Percentiles rank a stretch among this genome's conserved stretches.
phyloP scores from a whole-genome alignment of 805 yeast genomes.

The Candida michaelii region DNA sequence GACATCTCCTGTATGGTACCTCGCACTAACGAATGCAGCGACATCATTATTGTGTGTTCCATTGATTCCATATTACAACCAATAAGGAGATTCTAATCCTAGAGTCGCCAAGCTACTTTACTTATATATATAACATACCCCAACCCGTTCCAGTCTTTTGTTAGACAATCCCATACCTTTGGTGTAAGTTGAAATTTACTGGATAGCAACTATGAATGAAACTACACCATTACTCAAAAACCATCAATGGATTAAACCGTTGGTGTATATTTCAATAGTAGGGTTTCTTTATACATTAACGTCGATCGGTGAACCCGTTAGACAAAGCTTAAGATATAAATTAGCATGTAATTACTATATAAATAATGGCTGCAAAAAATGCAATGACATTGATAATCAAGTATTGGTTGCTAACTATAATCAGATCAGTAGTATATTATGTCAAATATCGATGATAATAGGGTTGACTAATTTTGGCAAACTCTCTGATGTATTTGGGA shows the following conservation, averaged over 20 bases:
- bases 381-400: conserved; percentile 33
- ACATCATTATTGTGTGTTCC: too few relatives aligned
- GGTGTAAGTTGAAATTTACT: too few relatives aligned
- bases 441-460: conserved; percentile 48
- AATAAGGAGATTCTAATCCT: too few relatives aligned
- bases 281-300: conserved; percentile 13
- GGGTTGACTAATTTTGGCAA: conserved; percentile 53
- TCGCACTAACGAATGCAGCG: too few relatives aligned
- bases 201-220: conserved; percentile 1
- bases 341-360: conserved; percentile 23
- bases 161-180: too few relatives aligned
- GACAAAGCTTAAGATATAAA: conserved; percentile 35
- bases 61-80: too few relatives aligned
- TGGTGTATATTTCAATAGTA: conserved; percentile 5
- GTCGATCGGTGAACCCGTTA: conserved; percentile 34
- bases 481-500: conserved; percentile 37
- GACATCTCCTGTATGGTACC: too few relatives aligned
- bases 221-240: background rate
- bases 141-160: too few relatives aligned
- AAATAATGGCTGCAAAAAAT: conserved; percentile 14
- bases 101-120: background rate
- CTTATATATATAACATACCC: too few relatives aligned
- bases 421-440: conserved; percentile 38
- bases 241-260: conserved; percentile 1
- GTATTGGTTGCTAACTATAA: conserved; percentile 44